Evolutionary conservation across 176 grass and related monocot species (phyloP).

Genomic region (Musa troglodytarum): DNA sequence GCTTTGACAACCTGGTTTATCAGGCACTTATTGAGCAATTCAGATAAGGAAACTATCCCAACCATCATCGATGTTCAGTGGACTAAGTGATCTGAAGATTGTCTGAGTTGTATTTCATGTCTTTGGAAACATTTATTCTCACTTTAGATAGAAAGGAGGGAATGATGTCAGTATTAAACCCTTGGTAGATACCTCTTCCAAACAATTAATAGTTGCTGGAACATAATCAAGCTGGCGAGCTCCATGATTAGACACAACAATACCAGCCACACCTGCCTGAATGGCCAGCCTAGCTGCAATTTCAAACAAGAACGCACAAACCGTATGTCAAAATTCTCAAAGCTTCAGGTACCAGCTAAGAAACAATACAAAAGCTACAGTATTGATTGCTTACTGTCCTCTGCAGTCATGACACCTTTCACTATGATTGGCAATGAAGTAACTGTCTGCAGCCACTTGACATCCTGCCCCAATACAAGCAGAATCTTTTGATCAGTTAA

Average conservation of each 20-base stretch:
- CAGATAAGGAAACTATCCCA: neutral
- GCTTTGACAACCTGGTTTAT: conserved; percentile 60
- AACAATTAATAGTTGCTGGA: conserved; percentile 86
- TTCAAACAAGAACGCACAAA: neutral
- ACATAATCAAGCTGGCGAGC: conserved; percentile 87
- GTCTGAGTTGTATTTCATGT: neutral
- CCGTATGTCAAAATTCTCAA: conserved; percentile 4
- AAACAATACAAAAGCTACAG: conserved; percentile 2
- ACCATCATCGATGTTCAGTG: neutral
- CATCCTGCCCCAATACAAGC: conserved; percentile 35
- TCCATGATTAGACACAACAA: conserved; percentile 92
- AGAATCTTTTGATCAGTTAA: neutral
- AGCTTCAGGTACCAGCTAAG: neutral
- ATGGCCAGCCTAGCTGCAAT: conserved; percentile 66
- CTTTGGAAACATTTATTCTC: too few species aligned
- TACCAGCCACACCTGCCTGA: conserved; percentile 54
- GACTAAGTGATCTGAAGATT: neutral
- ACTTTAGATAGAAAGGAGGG: too few species aligned
- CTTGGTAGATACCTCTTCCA: conserved; percentile 57
- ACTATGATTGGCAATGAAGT: conserved; percentile 76
- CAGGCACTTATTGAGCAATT: neutral
- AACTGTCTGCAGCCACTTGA: conserved; percentile 78
- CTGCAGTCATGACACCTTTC: conserved; percentile 86
- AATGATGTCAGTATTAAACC: too few species aligned
- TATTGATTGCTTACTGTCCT: conserved; percentile 55